Conservation (phyloP, 306 rosid genomes). For the Prunus kanzakura region DNA sequence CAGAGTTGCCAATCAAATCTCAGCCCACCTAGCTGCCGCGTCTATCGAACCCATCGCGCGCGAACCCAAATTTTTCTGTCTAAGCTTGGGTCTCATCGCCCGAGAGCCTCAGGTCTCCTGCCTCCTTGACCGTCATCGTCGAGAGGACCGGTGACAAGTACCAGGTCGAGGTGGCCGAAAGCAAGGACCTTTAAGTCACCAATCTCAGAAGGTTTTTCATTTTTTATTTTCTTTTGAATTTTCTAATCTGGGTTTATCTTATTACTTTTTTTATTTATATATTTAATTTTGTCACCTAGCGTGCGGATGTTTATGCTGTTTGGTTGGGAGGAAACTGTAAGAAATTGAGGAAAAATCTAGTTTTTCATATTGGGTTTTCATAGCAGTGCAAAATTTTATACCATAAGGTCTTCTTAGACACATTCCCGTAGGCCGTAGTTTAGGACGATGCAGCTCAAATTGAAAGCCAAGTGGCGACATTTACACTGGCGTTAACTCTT, state of each 20-base stretch:
- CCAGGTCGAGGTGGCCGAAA: constrained; percentile 3
- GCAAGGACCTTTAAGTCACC: not conserved
- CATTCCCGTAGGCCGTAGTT: not conserved
- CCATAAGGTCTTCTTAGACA: not conserved
- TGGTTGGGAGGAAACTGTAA: not conserved
- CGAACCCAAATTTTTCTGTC: not conserved
- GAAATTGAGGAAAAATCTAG: not conserved
- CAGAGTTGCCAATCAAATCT: not conserved
- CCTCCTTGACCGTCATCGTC: not conserved
- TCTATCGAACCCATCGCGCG: not conserved
- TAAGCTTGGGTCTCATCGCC: not conserved
- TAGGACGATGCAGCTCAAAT: not conserved
- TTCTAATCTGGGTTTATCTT: not conserved
- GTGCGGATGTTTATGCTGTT: not conserved
- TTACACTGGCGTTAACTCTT: not conserved
- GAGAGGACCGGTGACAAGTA: not conserved
- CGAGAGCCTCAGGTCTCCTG: not conserved
- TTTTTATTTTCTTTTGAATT: not conserved
- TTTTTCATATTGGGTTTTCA: not conserved
- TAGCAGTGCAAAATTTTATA: too few species aligned
- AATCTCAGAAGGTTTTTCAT: not conserved
- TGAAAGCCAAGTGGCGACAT: not conserved
- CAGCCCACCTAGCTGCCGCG: not conserved
- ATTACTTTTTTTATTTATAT: not conserved
- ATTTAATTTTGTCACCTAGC: not conserved